Conservation (phyloP, 306 rosid genomes). For the Alnus glutinosa region DNA sequence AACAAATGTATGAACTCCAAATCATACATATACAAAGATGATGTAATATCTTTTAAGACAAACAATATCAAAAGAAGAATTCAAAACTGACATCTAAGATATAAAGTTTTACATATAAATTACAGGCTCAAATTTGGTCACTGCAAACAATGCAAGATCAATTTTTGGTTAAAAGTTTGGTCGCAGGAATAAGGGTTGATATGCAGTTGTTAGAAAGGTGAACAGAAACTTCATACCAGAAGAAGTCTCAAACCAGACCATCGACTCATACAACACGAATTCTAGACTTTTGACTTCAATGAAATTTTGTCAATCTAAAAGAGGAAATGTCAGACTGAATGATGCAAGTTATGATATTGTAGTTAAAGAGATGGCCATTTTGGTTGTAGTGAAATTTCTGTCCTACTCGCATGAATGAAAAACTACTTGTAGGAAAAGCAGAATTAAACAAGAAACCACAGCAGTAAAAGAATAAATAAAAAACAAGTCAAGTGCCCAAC, state of each 20-base stretch:
- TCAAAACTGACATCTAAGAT: not conserved
- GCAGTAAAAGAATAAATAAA: slow-evolving; percentile 10
- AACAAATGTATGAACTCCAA: not conserved
- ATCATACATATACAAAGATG: not conserved
- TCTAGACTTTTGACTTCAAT: not conserved
- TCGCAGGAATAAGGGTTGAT: not conserved
- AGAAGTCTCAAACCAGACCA: not conserved
- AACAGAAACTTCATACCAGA: slow-evolving; percentile 7
- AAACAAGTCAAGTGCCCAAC: slow-evolving; percentile 40
- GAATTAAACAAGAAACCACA: slow-evolving; percentile 5
- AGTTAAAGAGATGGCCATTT: not conserved
- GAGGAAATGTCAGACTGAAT: not conserved
- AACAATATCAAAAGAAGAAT: not conserved
- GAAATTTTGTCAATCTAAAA: not conserved
- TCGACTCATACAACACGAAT: not conserved
- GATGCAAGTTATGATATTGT: not conserved
- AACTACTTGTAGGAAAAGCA: slow-evolving; percentile 13
- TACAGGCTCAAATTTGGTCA: not conserved
- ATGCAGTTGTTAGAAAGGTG: not conserved
- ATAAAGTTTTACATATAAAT: not conserved
- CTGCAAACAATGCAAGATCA: not conserved
- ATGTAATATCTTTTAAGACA: not conserved
- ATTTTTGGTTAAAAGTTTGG: not conserved
- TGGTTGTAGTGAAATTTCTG: not conserved
- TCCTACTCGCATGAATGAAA: not conserved